Percentiles rank a stretch among this genome's conserved stretches.
These are phyloP conservation scores for Cladosporium sp. DNA, from an alignment of 2,329 filamentous ascomycete genomes.

Conservation along the genomic window DNA sequence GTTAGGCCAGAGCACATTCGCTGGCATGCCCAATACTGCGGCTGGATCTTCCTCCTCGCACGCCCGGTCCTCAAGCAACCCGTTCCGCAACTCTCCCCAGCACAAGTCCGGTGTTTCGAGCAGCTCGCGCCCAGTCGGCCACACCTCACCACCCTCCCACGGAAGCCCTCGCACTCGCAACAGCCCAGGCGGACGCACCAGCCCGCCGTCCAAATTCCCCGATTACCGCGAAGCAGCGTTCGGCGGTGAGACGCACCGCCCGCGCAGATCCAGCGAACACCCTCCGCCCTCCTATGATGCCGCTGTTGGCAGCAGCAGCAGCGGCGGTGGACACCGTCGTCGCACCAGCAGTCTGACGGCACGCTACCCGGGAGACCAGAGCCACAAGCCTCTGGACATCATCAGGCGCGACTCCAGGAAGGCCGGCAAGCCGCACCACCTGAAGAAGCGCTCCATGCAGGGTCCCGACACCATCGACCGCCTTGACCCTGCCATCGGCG, in stretches of 20 bases:
- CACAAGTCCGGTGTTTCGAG: background rate
- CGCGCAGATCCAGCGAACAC: slow-evolving; percentile 13
- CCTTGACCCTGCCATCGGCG: slow-evolving; percentile 61
- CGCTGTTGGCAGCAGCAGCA: slow-evolving; percentile 16
- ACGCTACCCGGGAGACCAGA: slow-evolving; percentile 59
- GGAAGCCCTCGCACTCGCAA: slow-evolving; percentile 7
- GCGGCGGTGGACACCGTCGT: slow-evolving; percentile 26
- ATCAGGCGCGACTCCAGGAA: slow-evolving; percentile 56
- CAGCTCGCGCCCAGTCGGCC: background rate
- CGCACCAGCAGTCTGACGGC: slow-evolving; percentile 50
- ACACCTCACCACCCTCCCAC: background rate
- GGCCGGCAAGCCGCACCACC: slow-evolving; percentile 61
- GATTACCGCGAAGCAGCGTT: slow-evolving; percentile 36
- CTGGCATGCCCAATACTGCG: slow-evolving; percentile 30
- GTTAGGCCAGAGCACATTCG: slow-evolving; percentile 43
- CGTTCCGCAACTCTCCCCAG: slow-evolving; percentile 28
- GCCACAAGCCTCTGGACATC: slow-evolving; percentile 60
- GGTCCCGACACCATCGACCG: slow-evolving; percentile 73
- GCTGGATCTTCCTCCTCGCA: slow-evolving; percentile 14
- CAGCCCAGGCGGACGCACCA: background rate
- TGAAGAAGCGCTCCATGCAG: slow-evolving; percentile 59
- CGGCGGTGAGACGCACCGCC: slow-evolving; percentile 12
- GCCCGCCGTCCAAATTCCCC: slow-evolving; percentile 35
- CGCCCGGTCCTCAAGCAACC: slow-evolving; percentile 33
- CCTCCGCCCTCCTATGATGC: slow-evolving; percentile 23